Percentiles rank a stretch among this genome's conserved stretches.
These are phyloP conservation scores for Rhodotorula sp. DNA, from an alignment of 1,284 basidiomycete species.

Conservation along the genomic window DNA sequence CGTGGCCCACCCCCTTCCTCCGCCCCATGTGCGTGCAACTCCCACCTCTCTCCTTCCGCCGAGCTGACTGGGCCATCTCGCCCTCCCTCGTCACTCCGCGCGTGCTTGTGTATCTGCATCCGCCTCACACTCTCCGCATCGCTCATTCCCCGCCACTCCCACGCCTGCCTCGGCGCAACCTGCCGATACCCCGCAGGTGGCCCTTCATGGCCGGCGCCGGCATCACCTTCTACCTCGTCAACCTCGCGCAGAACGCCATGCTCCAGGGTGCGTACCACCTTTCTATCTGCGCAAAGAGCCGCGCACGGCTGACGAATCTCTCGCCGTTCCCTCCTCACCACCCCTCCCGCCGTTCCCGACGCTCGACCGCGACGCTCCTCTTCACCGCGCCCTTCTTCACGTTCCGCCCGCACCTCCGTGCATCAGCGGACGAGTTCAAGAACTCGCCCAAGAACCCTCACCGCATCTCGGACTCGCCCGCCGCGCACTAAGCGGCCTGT, in stretches of 20 bases:
- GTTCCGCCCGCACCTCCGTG: not conserved
- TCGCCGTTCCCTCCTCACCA: not conserved
- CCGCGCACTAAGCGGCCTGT: constrained; percentile 22
- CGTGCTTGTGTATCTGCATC: not conserved
- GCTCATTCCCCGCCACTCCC: too few relatives aligned
- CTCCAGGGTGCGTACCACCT: constrained; percentile 24
- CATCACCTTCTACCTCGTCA: constrained; percentile 45
- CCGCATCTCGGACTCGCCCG: not conserved
- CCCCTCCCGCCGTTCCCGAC: not conserved
- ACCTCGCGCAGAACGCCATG: constrained; percentile 40
- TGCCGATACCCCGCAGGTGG: constrained; percentile 25
- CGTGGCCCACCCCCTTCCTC: constrained; percentile 41
- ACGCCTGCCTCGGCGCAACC: not conserved
- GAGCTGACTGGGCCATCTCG: not conserved
- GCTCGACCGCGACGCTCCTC: too few relatives aligned
- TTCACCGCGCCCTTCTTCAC: not conserved
- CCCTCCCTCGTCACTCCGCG: not conserved
- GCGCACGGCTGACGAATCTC: not conserved
- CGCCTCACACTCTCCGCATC: not conserved
- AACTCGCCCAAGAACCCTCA: constrained; percentile 37
- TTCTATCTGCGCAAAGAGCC: too few relatives aligned
- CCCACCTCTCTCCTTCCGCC: not conserved
- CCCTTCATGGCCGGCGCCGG: constrained; percentile 44
- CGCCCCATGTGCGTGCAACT: constrained; percentile 36
- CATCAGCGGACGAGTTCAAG: not conserved